Evolutionary conservation across 2,329 filamentous ascomycete genomes (phyloP).

Genomic region (Didymellaceae sp.): DNA sequence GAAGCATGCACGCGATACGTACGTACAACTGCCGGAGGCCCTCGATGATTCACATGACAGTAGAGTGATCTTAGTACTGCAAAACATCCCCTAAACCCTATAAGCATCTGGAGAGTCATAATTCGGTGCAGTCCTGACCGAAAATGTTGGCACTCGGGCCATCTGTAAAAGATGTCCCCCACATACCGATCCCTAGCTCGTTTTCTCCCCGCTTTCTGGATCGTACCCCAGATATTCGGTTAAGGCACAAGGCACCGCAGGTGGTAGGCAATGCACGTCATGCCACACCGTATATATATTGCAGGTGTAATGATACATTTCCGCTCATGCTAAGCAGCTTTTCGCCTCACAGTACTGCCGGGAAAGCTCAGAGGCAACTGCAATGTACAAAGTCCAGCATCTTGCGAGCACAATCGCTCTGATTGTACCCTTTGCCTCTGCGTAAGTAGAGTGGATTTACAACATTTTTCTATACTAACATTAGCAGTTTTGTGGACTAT

Average conservation of each 20-base stretch:
- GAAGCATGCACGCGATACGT: no score
- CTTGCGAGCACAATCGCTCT: not conserved
- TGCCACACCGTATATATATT: not conserved
- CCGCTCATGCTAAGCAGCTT: not conserved
- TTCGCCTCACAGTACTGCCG: not conserved
- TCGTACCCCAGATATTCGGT: conserved; percentile 4
- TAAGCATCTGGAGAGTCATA: no score
- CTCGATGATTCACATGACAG: no score
- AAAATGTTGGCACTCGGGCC: not conserved
- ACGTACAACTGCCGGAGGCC: no score
- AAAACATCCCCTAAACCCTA: no score
- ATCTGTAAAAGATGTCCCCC: not conserved
- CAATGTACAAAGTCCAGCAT: not conserved
- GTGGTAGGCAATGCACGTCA: not conserved
- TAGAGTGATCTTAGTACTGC: no score
- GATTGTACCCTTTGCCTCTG: not conserved
- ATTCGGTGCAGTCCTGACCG: conserved; percentile 1
- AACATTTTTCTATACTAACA: not conserved
- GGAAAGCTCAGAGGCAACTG: not conserved
- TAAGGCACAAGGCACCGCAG: not conserved
- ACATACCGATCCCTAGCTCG: not conserved
- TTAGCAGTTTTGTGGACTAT: conserved; percentile 1
- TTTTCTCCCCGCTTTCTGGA: conserved; percentile 4
- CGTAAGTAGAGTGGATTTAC: not conserved
- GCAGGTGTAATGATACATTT: not conserved